Conservation (phyloP, 306 rosid species). For the Oxytropis ochrocephala region DNA sequence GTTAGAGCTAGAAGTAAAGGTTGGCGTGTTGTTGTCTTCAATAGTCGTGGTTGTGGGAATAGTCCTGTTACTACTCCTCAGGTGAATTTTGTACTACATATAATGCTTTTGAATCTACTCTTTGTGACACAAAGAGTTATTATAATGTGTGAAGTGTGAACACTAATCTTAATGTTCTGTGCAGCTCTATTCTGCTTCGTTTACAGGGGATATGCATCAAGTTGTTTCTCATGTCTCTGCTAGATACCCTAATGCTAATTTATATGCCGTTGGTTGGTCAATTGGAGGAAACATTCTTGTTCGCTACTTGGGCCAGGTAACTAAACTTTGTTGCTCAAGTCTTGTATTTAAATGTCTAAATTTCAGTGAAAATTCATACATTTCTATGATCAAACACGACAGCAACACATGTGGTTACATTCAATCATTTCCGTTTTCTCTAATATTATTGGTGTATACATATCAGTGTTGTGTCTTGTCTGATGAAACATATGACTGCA, state of each 20-base stretch:
- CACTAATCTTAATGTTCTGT: too few relatives aligned
- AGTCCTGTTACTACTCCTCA: too few relatives aligned
- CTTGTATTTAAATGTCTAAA: background rate
- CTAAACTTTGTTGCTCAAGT: background rate
- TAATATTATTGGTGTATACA: too few relatives aligned
- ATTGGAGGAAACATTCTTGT: constrained; percentile 96
- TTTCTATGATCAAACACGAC: background rate
- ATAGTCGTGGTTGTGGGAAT: too few relatives aligned
- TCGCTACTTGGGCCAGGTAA: constrained; percentile 82
- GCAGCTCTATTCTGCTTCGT: constrained; percentile 98
- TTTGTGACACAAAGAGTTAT: background rate
- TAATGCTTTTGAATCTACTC: background rate
- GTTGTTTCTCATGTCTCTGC: constrained; percentile 68
- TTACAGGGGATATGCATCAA: constrained; percentile 72
- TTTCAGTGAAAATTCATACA: background rate
- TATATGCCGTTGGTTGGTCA: constrained; percentile 92
- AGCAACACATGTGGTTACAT: too few relatives aligned
- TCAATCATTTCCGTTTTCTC: too few relatives aligned
- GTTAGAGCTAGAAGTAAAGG: too few relatives aligned
- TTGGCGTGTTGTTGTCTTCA: too few relatives aligned
- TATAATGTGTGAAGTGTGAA: constrained; percentile 17
- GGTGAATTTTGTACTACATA: constrained; percentile 30
- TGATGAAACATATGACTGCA: too few relatives aligned
- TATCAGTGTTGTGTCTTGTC: too few relatives aligned
- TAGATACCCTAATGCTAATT: constrained; percentile 64